Evolutionary conservation across 768 basidiomycete genomes (phyloP).

Genomic region (Rossbeevera mucosa): DNA sequence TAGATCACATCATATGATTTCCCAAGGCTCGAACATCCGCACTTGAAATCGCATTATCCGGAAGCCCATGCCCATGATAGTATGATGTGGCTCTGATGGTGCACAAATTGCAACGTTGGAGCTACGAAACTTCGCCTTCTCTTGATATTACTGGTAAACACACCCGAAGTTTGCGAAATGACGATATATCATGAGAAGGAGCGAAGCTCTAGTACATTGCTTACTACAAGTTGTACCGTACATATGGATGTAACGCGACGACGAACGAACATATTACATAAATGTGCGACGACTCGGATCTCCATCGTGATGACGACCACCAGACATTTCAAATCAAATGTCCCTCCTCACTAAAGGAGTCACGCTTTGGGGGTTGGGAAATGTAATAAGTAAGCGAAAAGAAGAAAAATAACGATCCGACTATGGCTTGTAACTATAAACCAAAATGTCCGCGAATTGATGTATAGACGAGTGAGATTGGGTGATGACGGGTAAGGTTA

Average conservation of each 20-base stretch:
- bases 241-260: not conserved
- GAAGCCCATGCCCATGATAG: too few relatives aligned
- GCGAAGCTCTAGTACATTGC: not conserved
- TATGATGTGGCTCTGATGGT: too few relatives aligned
- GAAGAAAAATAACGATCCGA: not conserved
- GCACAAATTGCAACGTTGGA: not conserved
- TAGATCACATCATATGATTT: not conserved
- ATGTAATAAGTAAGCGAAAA: not conserved
- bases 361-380: not conserved
- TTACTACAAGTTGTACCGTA: not conserved
- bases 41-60: too few relatives aligned
- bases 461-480: not conserved
- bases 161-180: not conserved
- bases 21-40: not conserved
- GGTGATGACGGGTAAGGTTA: not conserved
- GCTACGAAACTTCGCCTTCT: not conserved
- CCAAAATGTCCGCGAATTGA: not conserved
- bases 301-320: not conserved
- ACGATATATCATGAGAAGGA: not conserved
- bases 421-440: not conserved
- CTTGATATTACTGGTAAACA: not conserved
- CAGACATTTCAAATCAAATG: not conserved
- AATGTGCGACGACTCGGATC: not conserved
- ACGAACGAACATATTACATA: not conserved
- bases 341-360: not conserved